Base-by-base conservation (phyloP, 768 basidiomycete genomes). In the Kondoa malvinella region DNA sequence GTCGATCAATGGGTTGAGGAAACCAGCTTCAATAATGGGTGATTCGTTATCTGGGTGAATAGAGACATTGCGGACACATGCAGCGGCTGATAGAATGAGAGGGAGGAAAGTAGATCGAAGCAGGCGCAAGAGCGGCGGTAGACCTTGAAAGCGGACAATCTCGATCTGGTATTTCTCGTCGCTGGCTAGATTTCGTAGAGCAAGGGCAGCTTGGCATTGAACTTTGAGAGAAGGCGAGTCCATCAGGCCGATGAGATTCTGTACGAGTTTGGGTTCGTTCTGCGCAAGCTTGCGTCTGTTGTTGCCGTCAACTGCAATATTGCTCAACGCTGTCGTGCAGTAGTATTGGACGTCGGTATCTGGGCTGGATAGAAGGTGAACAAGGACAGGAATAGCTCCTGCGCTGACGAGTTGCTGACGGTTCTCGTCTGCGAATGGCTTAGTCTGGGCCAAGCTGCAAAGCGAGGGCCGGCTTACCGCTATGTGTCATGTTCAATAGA, bases 291-390 rank as follows among this genome's bases (percentile, higher is more conserved):
- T 94, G 82, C 92, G 92, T 72, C 95, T 82, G 78, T 97, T 99
- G 66, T 81, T 79, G 67, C 84, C 88, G 79, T 99, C 95, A 4
- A 99, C 95, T 34, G 95, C 95, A 72, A 99, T 99, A 75, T 99
- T 99, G 76, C 89, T 92, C 73, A 99, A 79, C 3, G 95, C 95
- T 15, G 95, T 99, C 3, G 95, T 99, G 78, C 95, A 99, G 77
- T 99, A 99, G 75, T 99, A 99, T 77, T 99, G 95, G 1, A 99
- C 95, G 75, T 99, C 95, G n/a, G 95, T 99, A 77, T 99, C 95
- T 61, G 88, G 85, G 3, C 89, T 92, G 76, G 92, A 95, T 70
- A 99, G 81, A 34, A 99, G 81, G 74, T 87, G 87, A 72, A 99
- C 95, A 14, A 75, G 83, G 32, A 99, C 95, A 17, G 95, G 95